Evolutionary conservation across 116 monocot species (phyloP), one percentile per base, ranked within the genome.

Genomic region (Thalassia testudinum): DNA sequence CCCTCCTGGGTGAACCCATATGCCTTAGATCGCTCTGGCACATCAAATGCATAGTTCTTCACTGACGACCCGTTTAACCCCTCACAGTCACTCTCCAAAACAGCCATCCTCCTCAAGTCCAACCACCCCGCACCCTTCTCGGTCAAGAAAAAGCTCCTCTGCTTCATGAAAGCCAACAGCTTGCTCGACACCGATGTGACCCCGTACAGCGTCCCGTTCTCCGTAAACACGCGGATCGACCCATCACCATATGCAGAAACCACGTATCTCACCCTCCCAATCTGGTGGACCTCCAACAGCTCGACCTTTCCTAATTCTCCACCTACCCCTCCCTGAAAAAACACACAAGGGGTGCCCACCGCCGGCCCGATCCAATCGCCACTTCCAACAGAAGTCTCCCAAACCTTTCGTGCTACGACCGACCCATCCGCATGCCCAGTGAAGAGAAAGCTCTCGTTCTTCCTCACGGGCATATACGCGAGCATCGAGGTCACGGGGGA

Each of bases 121-220:
- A 92, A 70, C 0, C 80, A 86, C 1, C 79, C 92, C 5, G 87
- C 87, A 7, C 82, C 87, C 21, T 70, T 69, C 68, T 78, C 92
- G 0, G 87, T 92, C 27, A 92, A 62, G 72, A 92, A 87, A 27
- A 87, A 66, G 42, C 78, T 75, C 44, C 80, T 64, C 66, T 83
- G 80, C 68, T 64, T 75, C 62, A 78, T 65, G 64, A 93, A 93
- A 5, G 83, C 87, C 19, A 93, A 68, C 0, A 75, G 74, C 24
- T 57, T 50, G 44, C 68, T 64, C 5, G 83, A 73, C 19, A 71
- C 70, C 27, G 70, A 66, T 28, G 71, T 74, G 0, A 78, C 80
- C 45, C 92, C 92, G 19, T 75, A 75, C 29, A 83, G 59, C 2
- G 78, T 81, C 18, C 83, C 92, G 42, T 70, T 74, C 73, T 93